Base-by-base conservation (phyloP, 441 rosid species). In the Erodium trifolium region DNA sequence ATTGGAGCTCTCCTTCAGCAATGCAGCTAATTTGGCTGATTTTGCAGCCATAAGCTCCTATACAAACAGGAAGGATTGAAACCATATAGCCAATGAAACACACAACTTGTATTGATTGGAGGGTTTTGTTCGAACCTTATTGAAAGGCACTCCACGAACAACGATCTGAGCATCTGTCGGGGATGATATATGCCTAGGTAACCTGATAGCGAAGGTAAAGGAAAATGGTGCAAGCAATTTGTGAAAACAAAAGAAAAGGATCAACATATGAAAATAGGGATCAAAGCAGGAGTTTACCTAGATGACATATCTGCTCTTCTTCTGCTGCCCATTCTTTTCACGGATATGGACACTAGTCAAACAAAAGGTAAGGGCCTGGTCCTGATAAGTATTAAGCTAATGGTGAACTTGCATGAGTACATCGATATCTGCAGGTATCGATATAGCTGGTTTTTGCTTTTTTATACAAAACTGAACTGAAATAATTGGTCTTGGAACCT, bases 21-120 rank as follows among this genome's bases (percentile, higher is more conserved):
- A 70, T 66, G 81, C 65, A 29, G 82, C 78, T 74, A 88, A 71
- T 82, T 82, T 90, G 3, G 85, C 87, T 3, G 97, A 93, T 76
- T 73, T 85, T 69, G 83, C 74, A 14, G 92, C 92, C 41, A 90
- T 74, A 74, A 79, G 86, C 53, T 82, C 88, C 96, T 88, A 34
- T 0, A 34, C 37, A 34, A 34, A 77, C 8, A 65, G 43, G 27
- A 23, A 23, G 27, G 27, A 60, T 59, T 45, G 0, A 47, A 23
- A 23, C 18, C 29, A 71, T 13, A 2, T 23, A 10, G 14, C 5
- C 47, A 41, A 7, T 41, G 12, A 41, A 41, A 41, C 47, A 41
- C 4, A 41, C 2, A 9, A 41, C 9, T 3, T 41, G 47, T 41
- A 9, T 7, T 9, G 47, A 7, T 41, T 41, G 47, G 47, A 41